A percentile compares a stretch with the other conserved stretches of the same genome.
Evolutionary conservation across 208 protist genomes (phyloP).

Genomic region (Acanthamoeba triangularis): DNA sequence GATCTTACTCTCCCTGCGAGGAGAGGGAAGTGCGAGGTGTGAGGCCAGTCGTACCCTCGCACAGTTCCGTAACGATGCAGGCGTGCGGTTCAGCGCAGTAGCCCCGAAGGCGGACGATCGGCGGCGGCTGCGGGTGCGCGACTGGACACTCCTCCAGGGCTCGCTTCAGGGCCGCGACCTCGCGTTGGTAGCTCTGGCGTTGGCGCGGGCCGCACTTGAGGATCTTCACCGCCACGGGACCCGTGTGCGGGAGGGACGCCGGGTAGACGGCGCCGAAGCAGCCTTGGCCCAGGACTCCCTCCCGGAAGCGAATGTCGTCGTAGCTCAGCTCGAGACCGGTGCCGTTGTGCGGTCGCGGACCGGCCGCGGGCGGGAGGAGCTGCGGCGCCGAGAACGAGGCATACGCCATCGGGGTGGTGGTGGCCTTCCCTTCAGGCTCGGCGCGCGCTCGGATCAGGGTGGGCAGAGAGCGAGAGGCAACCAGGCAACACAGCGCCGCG

Average conservation of each 20-base stretch:
- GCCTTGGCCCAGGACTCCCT: background rate
- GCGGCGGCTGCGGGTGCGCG: background rate
- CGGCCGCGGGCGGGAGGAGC: no score
- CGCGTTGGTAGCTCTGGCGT: background rate
- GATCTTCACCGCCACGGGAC: constrained; percentile 37
- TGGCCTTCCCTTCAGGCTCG: no score
- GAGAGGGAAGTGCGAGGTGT: background rate
- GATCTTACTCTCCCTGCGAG: background rate
- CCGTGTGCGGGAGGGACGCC: background rate
- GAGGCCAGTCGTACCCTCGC: background rate
- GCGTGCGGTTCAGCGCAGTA: constrained; percentile 1
- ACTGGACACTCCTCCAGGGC: background rate
- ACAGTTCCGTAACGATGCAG: background rate
- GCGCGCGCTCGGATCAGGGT: no score
- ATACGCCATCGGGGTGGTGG: no score
- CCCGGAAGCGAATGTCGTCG: background rate
- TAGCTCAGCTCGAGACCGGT: background rate
- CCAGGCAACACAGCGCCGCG: background rate
- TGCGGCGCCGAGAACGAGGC: no score
- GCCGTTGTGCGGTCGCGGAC: no score
- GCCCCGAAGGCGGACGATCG: background rate
- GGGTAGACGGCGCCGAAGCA: constrained; percentile 9
- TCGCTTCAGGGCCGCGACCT: background rate
- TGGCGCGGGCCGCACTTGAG: background rate
- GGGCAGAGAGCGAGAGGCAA: background rate